Base-by-base conservation (phyloP, 169 alveolate genomes). In the Ophryocystis elektroscirrha region DNA sequence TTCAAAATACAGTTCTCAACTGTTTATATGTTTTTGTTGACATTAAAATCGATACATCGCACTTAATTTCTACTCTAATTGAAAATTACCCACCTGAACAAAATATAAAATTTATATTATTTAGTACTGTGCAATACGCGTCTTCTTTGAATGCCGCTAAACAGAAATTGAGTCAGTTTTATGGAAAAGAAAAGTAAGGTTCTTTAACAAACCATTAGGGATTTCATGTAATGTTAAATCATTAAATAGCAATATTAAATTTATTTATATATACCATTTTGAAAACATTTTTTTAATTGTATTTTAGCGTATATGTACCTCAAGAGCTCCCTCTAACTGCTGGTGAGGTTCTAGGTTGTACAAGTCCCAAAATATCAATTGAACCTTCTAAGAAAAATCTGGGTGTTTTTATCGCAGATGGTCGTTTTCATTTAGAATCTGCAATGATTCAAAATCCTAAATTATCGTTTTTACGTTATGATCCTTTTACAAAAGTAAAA, bases 371-470 rank as follows among this genome's bases (percentile, higher is more conserved):
- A 16, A 55, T 50, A 23, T 44, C 49, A 1, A 59, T 35, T 26
- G 47, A 38, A 26, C 46, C 30, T 35, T 46, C 53, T 12, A 53
- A 41, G 7, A 24, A 52, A 15, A 26, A 9, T 5, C 43, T 41
- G 41, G 75, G 70, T 39, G 63, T 89, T 16, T 94, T 89, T 48
- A 75, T 94, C 18, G 89, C 96, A 18, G 98, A 91, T 69, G 99
- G 99, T 0, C 75, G 98, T 61, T 94, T 94, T 73, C 99, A 94
- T 71, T 79, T 94, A 66, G 99, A 94, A 72, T 79, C 96, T 55
- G 84, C 94, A 22, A 87, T 91, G 92, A 94, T 94, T 19, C 91
- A 83, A 54, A 91, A 94, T 65, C 97, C 98, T 22, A 65, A 74
- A 37, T 62, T 76, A 48, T 47, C 48, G 28, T 81, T 86, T 59